Evolutionary conservation across 108 stramenopile genomes (phyloP), one percentile per base, ranked within the genome.

Genomic region (Pelagomonas calceolata): DNA sequence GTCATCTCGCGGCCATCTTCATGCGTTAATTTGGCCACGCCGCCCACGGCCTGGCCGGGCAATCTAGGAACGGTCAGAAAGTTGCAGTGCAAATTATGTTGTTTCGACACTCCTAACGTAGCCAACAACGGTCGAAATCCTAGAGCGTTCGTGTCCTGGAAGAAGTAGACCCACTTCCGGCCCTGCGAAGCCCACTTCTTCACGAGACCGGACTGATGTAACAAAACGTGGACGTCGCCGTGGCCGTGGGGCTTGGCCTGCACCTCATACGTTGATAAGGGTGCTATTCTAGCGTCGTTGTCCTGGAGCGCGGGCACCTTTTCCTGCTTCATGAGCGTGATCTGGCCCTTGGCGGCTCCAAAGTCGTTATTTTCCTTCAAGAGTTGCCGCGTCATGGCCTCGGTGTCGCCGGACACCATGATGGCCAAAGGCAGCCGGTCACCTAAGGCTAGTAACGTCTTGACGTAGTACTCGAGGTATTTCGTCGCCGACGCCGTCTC

Each of bases 61-160:
- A 91, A 91, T 63, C 99, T 81, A 14, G 99, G 97, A 37, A 97
- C 88, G 43, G 94, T 87, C 75, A 98, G 83, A 34, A 89, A 91
- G 84, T 99, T 99, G 91, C 98, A 94, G 74, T 94, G 82, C 63
- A 94, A 85, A 30, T 84, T 90, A 29, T 86, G 74, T 64, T 84
- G 85, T 63, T 76, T 70, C 34, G 88, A 89, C 14, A 98, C 97
- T 37, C 97, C 97, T 66, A 99, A 84, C 69, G 92, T 84, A 36
- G 98, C 81, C 30, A 93, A 85, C 14, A 98, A 71, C 21, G 94
- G 91, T 66, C 91, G 89, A 66, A 99, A 95, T 12, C 90, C 92
- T 21, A 99, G 82, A 0, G 92, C 95, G 77, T 99, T 99, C n/a
- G 99, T 99, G 85, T 99, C 99, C 78, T 98, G 97, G 80, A 99